Base-by-base conservation (phyloP, 1,284 basidiomycete species). In the Ustilago tritici region DNA sequence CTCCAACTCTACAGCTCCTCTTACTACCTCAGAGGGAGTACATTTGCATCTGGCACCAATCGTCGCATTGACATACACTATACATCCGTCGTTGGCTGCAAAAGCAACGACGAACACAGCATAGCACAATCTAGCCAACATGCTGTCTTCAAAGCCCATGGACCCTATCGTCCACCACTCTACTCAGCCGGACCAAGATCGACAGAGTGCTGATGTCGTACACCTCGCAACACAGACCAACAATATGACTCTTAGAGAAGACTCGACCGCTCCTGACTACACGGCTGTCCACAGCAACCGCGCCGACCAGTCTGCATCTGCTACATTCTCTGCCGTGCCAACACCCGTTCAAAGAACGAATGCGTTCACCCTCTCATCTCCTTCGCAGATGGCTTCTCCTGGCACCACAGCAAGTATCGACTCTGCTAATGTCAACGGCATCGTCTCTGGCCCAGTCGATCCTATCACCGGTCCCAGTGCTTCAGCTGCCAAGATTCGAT, bases 71-170 rank as follows among this genome's bases (percentile, higher is more conserved):
- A 55, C 34, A 36, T 19, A 9, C 34, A 23, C 23, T 32, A 31
- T 7, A 32, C 9, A 31, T 10, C 31, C 57, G 35, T 52, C 28
- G 31, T 59, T 54, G 40, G 64, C 58, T 50, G 53, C 46, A 28
- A 34, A 43, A 56, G 50, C 34, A 41, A 47, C 53, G 53, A 46
- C 53, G 43, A 54, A 34, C 40, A n/a, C 40, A 9, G 17, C 57
- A 50, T 36, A 34, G 8, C 32, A 35, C 14, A 14, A n/a, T 12
- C 5, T 23, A 12, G 35, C 32, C 49, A 62, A 38, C 41, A 81
- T 81, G 79, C 53, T 81, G n/a, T 79, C 79, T 23, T 65, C 78
- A 41, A 73, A 69, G 55, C 80, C 78, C n/a, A 80, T 80, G 76
- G 65, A 75, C 19, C 69, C 69, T 17, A 80, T 80, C 72, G 59